Evolutionary conservation across 768 basidiomycete genomes (phyloP).

Genomic region (Cystobasidium tubakii): DNA sequence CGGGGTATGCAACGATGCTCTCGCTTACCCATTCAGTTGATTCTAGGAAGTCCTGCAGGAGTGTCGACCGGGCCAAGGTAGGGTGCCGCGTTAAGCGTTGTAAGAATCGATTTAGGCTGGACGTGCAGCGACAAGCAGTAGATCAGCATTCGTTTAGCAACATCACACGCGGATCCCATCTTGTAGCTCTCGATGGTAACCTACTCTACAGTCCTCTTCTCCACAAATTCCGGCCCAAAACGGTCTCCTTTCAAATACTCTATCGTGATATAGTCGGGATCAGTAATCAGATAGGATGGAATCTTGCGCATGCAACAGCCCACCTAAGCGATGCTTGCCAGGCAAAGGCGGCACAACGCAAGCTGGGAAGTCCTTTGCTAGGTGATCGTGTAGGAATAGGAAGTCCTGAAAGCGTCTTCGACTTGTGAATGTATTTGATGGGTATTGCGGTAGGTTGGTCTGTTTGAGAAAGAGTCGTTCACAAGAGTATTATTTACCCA

Average conservation of each 20-base stretch:
- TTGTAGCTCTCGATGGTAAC: background rate
- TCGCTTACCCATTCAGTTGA: slow-evolving; percentile 89
- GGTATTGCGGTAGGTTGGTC: slow-evolving; percentile 87
- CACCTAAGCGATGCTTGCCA: slow-evolving; percentile 92
- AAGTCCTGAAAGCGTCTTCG: slow-evolving; percentile 95
- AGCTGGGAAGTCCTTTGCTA: slow-evolving; percentile 86
- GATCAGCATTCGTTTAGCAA: background rate
- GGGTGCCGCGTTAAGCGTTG: slow-evolving; percentile 88
- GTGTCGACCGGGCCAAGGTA: slow-evolving; percentile 79
- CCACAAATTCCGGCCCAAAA: slow-evolving; percentile 95
- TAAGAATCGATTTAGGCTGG: slow-evolving; percentile 83
- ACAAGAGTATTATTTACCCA: background rate
- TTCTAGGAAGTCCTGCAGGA: slow-evolving; percentile 89
- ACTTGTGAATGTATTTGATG: slow-evolving; percentile 64
- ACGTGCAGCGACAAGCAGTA: background rate
- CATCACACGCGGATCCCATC: background rate
- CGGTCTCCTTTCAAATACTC: slow-evolving; percentile 97
- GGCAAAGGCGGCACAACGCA: slow-evolving; percentile 96
- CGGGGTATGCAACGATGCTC: no score
- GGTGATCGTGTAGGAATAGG: slow-evolving; percentile 80
- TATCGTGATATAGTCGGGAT: background rate
- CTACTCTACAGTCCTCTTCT: slow-evolving; percentile 62
- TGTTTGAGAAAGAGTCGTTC: slow-evolving; percentile 47
- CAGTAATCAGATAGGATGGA: no score
- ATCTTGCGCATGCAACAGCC: no score